Conservation (phyloP, 345 rosid genomes). For the Leavenworthia alabamica region DNA sequence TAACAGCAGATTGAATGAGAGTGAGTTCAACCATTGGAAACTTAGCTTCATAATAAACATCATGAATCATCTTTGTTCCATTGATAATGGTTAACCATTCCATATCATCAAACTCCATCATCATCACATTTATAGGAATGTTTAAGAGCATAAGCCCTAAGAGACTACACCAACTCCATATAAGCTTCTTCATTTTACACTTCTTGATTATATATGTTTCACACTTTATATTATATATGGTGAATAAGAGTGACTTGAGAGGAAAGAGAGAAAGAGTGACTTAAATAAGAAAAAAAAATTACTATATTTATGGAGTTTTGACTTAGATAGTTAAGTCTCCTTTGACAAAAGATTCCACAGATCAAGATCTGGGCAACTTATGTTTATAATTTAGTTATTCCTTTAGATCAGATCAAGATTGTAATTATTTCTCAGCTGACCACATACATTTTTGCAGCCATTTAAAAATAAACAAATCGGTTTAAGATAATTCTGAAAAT, state of each 20-base stretch:
- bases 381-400: constrained; percentile 6
- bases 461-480: neutral
- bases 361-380: constrained; percentile 28
- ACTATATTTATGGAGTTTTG: neutral
- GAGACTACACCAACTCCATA: constrained; percentile 29
- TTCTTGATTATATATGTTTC: neutral
- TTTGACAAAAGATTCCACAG: constrained; percentile 31
- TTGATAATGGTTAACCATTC: constrained; percentile 20
- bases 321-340: constrained; percentile 7
- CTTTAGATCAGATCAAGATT: constrained; percentile 22
- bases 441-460: neutral
- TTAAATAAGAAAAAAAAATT: neutral
- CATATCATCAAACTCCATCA: constrained; percentile 31
- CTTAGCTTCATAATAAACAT: constrained; percentile 28
- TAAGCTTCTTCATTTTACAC: constrained; percentile 16
- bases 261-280: neutral
- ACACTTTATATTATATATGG: constrained; percentile 8
- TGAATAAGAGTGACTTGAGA: neutral
- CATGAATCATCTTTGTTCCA: constrained; percentile 25
- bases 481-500: neutral
- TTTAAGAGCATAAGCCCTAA: constrained; percentile 15
- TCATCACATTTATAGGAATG: constrained; percentile 10
- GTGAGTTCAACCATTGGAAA: constrained; percentile 37
- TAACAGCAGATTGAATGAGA: constrained; percentile 31
- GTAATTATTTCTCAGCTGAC: constrained; percentile 17